phyloP scores from a whole-genome alignment of 495 filamentous ascomycete species.

The Aspergillus bertholletiae region DNA sequence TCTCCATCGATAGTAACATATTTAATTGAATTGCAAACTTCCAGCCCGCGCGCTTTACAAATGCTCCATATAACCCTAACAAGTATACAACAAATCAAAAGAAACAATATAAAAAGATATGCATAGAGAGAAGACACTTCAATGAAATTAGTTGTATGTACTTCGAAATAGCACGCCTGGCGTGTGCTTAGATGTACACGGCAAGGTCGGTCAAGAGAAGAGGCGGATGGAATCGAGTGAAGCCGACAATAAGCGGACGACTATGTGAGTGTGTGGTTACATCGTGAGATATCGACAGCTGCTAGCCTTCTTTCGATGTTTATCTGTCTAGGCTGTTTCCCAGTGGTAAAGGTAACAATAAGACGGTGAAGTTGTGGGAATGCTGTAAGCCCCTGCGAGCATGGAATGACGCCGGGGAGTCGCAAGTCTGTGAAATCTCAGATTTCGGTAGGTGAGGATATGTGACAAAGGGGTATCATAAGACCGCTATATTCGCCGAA shows the following conservation, averaged over 20 bases:
- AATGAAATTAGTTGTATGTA: conserved; percentile 14
- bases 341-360: no score
- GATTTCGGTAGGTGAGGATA: conserved; percentile 23
- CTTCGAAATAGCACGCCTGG: not conserved
- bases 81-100: conserved; percentile 2
- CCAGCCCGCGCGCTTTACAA: not conserved
- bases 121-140: conserved; percentile 3
- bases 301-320: not conserved
- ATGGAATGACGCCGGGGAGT: not conserved
- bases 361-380: no score
- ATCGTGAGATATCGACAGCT: not conserved
- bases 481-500: conserved; percentile 35
- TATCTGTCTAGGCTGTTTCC: no score
- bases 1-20: no score
- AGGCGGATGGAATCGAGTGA: not conserved
- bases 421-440: conserved; percentile 13
- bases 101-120: conserved; percentile 1
- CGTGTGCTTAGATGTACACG: conserved; percentile 7
- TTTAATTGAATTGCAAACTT: not conserved
- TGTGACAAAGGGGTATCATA: conserved; percentile 47
- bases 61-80: conserved; percentile 4
- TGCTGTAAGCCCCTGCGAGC: not conserved
- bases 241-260: not conserved
- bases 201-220: not conserved
- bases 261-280: not conserved